Base-by-base conservation (phyloP, 2,329 filamentous ascomycete genomes). In the Fusarium staphyleae region DNA sequence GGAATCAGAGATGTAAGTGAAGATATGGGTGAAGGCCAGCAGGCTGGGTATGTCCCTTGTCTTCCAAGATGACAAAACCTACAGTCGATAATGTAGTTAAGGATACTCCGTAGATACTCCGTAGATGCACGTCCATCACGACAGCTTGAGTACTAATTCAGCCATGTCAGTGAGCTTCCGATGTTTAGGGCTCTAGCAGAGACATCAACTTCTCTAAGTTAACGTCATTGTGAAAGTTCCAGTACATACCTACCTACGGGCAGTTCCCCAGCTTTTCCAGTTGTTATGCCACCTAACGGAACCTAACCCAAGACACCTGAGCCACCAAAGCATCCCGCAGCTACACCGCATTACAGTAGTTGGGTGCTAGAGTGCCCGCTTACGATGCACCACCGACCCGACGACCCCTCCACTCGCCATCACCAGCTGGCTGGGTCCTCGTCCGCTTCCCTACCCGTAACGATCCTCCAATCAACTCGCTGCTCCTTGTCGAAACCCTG, bases 391-490 rank as follows among this genome's bases (percentile, higher is more conserved):
- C 47, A 22, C 28, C 19, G 19, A 6, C 4, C 4, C 19, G 19
- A 4, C 28, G 12, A 12, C 11, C 11, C 11, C 28, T 11, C 36
- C 47, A 32, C 34, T 47, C 44, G 44, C 44, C 44, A 58, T 62
- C 57, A 53, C 59, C 52, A 34, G 55, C 47, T 52, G 32, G 55
- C 49, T 34, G 45, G 49, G 49, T 60, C 41, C 39, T 51, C 57
- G 52, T 65, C 59, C 56, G 54, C 36, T 47, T 48, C 54, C 58
- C 46, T 52, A 53, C 57, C 60, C 57, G 49, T 52, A 60, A 42
- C 46, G 52, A 61, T 66, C 61, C 61, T 66, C 63, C 63, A 66
- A 66, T 66, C 63, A 66, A 8, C 55, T 55, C 32, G 30, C 42
- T 54, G 29, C 60, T 64, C 35, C 52, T 57, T 63, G 49, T 56